Conservation (phyloP, 352 stramenopile species). For the Phytophthora tubulina region DNA sequence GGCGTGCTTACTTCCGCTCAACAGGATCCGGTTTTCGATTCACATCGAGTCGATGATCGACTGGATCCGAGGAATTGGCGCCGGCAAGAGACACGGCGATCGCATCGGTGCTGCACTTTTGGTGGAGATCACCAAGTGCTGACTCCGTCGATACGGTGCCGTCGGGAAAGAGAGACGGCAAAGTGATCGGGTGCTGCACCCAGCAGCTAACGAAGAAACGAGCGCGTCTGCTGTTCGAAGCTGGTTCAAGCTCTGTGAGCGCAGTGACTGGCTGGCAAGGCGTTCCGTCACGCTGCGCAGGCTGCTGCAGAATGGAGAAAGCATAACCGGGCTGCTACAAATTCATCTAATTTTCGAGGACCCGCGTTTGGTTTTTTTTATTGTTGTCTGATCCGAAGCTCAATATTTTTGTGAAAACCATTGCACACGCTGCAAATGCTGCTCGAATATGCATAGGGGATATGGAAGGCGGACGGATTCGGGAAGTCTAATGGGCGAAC, state of each 20-base stretch:
- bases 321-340: background rate
- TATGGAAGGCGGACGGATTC: background rate
- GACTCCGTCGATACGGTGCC: slow-evolving; percentile 25
- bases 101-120: slow-evolving; percentile 2
- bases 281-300: slow-evolving; percentile 10
- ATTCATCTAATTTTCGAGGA: slow-evolving; percentile 3
- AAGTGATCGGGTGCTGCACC: slow-evolving; percentile 11
- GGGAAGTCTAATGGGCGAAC: too few relatives aligned
- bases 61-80: slow-evolving; percentile 16
- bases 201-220: slow-evolving; percentile 37
- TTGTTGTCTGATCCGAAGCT: slow-evolving; percentile 20
- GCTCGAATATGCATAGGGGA: background rate
- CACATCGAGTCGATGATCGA: slow-evolving; percentile 25
- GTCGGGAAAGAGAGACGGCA: slow-evolving; percentile 38
- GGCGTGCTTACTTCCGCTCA: slow-evolving; percentile 6
- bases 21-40: slow-evolving; percentile 33
- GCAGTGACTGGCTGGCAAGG: slow-evolving; percentile 18
- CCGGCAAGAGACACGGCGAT: slow-evolving; percentile 23
- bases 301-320: background rate
- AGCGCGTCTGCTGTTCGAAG: slow-evolving; percentile 8
- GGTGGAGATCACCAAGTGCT: slow-evolving; percentile 13
- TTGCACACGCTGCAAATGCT: slow-evolving; percentile 16
- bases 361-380: slow-evolving; percentile 7
- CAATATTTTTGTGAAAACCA: slow-evolving; percentile 25
- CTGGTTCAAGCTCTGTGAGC: background rate